Evolutionary conservation across 1,139 yeast genomes (phyloP), one percentile per base, ranked within the genome.

Genomic region (Taphrina sp.): DNA sequence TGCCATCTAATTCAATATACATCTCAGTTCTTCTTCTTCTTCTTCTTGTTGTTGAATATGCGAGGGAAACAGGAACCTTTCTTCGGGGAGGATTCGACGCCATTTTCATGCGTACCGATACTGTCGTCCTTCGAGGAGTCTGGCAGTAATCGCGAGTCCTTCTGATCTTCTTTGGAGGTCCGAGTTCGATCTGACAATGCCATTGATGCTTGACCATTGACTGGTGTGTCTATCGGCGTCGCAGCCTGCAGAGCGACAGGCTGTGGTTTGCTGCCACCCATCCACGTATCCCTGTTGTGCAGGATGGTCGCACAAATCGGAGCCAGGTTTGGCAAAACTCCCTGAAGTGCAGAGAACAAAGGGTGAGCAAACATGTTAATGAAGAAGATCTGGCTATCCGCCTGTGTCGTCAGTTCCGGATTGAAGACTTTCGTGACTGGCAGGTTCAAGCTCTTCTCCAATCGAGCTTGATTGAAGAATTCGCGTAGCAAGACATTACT

Each of bases 331-430:
- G 74, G 73, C 12, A 70, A 60, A n/a, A 67, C 61, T 36, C 75
- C 75, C 23, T 79, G 76, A 31, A 88, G 78, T 63, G 81, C 82
- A 54, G 72, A 71, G 70, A 89, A 90, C 66, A 88, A 78, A 53
- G 82, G 83, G 62, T 76, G 80, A 7, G 95, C 96, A 75, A 85
- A 89, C 20, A 87, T 80, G 64, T 79, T 76, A 59, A 89, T 88
- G 73, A 90, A 90, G 66, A 86, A 88, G 16, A 86, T 70, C 70
- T 90, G 96, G n/a, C 94, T 88, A 62, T 78, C 77, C 31, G 83
- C 82, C 44, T 89, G 72, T 17, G 67, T 65, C 12, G 82, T 80
- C 57, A 76, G 76, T 39, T 68, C 64, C 1, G 64, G 62, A 20
- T 51, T 47, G 29, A 31, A 45, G 20, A 38, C 16, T 17, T 43